Evolutionary conservation across 2,329 filamentous ascomycete genomes (phyloP).

Genomic region (Talaromyces sp.): DNA sequence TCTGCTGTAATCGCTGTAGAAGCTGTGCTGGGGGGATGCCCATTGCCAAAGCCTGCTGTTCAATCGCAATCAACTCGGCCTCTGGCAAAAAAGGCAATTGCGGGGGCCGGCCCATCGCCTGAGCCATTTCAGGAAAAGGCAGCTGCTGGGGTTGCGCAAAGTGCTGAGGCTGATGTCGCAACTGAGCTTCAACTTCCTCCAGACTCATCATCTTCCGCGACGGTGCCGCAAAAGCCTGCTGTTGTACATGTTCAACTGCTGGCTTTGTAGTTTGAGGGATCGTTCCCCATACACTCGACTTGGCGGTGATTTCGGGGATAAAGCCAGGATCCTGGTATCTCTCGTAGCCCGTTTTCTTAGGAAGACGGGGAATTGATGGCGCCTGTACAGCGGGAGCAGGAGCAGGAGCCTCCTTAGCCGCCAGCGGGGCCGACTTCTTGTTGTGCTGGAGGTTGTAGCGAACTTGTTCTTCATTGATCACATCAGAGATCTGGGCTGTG

Average conservation of each 20-base stretch:
- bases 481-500: constrained; percentile 80
- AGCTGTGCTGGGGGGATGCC: constrained; percentile 36
- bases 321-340: constrained; percentile 81
- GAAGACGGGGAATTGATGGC: constrained; percentile 47
- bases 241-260: constrained; percentile 21
- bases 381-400: constrained; percentile 33
- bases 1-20: constrained; percentile 35
- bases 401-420: constrained; percentile 32
- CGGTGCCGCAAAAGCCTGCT: constrained; percentile 29
- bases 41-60: constrained; percentile 42
- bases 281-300: constrained; percentile 88
- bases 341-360: constrained; percentile 80
- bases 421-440: constrained; percentile 45
- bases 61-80: constrained; percentile 50
- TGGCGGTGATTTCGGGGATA: constrained; percentile 84
- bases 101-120: constrained; percentile 31
- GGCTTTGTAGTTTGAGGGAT: constrained; percentile 43
- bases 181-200: constrained; percentile 93
- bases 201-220: constrained; percentile 84
- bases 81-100: constrained; percentile 32
- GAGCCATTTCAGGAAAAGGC: constrained; percentile 30
- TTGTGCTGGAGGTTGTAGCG: constrained; percentile 74
- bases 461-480: constrained; percentile 85
- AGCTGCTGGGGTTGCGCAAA: constrained; percentile 16
- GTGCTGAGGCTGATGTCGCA: constrained; percentile 60